Base-by-base conservation (phyloP, 2,329 filamentous ascomycete species). In the Dendrostoma leiphaemia region DNA sequence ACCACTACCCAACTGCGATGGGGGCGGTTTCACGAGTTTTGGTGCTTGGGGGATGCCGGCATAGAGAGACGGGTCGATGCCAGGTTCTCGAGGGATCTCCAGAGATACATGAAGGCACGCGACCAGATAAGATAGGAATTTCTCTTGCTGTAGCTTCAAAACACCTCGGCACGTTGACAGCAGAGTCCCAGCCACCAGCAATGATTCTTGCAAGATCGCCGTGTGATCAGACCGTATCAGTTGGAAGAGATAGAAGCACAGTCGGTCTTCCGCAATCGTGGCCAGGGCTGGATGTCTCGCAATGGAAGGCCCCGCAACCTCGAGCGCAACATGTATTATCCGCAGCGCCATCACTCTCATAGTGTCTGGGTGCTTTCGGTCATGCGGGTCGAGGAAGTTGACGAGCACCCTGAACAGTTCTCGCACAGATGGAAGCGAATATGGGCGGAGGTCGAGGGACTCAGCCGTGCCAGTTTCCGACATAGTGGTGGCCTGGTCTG, bases 261-360 rank as follows among this genome's bases (percentile, higher is more conserved):
- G 77, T 23, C 91, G 90, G 69, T 99, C 93, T 69, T 96, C 91
- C 1, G 94, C 94, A 53, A 99, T 82, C 4, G 82, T 84, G 10
- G 93, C 92, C 48, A 99, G 76, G 54, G 89, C 90, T 6, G 93
- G 92, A 68, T 99, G 94, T 59, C 89, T 89, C 46, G 92, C 90
- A 66, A 99, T 97, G 7, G 92, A 96, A 4, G 94, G 93, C 0
- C 94, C 94, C 2, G 94, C 91, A 54, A 99, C 93, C 71, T 99
- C 94, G 21, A 99, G 81, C 2, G 94, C 94, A 41, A 99, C 94
- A 69, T 99, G 94, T 52, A 99, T 94, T 60, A 99, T 97, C 40
- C 94, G 85, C 61, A 99, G 75, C 17, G 94, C 94, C 92, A 99
- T 99, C 37, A 99, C 91, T 62, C 93, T 85, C 88, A 97, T 94